Percentiles rank a stretch among this genome's conserved stretches.
phyloP scores from a whole-genome alignment of 257 asterid species.

The Primulina huaijiensis region DNA sequence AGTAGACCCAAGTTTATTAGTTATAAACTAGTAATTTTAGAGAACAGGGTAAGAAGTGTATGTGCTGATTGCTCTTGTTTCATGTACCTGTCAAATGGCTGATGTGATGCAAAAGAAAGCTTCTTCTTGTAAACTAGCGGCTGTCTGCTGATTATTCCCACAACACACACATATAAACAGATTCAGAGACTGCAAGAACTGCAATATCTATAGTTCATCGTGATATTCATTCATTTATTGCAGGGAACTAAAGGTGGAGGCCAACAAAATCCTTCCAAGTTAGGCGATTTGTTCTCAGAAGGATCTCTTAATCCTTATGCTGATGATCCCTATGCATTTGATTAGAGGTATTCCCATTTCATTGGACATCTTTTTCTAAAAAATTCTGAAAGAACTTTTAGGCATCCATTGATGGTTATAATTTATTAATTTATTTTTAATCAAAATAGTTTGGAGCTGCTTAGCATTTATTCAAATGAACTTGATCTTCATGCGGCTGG shows the following conservation, averaged over 20 bases:
- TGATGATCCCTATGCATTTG: conserved; percentile 96
- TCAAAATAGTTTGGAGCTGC: neutral
- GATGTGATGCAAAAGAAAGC: no score
- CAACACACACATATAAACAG: neutral
- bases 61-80: neutral
- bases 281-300: conserved; percentile 90
- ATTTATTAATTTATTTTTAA: neutral
- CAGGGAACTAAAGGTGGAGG: conserved; percentile 52
- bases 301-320: conserved; percentile 94
- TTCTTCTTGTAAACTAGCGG: neutral
- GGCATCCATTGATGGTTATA: conserved; percentile 2
- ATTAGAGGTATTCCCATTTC: conserved; percentile 59
- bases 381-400: neutral
- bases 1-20: no score
- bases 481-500: conserved; percentile 2
- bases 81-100: neutral
- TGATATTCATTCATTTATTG: conserved; percentile 32
- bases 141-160: conserved; percentile 4
- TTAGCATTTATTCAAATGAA: neutral
- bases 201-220: conserved; percentile 18
- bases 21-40: neutral
- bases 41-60: neutral
- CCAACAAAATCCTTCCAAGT: conserved; percentile 60
- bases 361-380: neutral
- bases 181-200: neutral